Percentiles rank a stretch among this genome's conserved stretches.
Conservation (phyloP, 176 grass and related monocot species). For the bread wheat (Triticum aestivum) region IWGSC_CS_RefSeq_v2.1 NC_057814.1:559189181-559189680, state of each 20-base stretch:
- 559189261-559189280: slow-evolving; percentile 91
- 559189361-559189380: neutral
- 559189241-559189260: slow-evolving; percentile 93
- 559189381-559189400: slow-evolving; percentile 16
- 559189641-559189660: neutral
- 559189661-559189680: neutral
- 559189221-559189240: slow-evolving; percentile 98
- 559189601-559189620: no score
- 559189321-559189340: slow-evolving; percentile 88
- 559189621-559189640: no score
- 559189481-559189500: neutral
- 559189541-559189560: neutral
- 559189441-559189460: neutral
- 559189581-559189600: no score
- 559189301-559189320: slow-evolving; percentile 89
- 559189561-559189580: no score
- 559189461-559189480: neutral
- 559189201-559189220: slow-evolving; percentile 94
- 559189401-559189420: slow-evolving; percentile 18
- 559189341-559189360: slow-evolving; percentile 41
- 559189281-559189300: slow-evolving; percentile 62
- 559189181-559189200: slow-evolving; percentile 86
- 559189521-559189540: neutral
- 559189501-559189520: neutral
- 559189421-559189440: neutral